A percentile compares a stretch with the other conserved stretches of the same genome.
Evolutionary conservation across 306 rosid species (phyloP).

Genomic region (Luffa acutangula): DNA sequence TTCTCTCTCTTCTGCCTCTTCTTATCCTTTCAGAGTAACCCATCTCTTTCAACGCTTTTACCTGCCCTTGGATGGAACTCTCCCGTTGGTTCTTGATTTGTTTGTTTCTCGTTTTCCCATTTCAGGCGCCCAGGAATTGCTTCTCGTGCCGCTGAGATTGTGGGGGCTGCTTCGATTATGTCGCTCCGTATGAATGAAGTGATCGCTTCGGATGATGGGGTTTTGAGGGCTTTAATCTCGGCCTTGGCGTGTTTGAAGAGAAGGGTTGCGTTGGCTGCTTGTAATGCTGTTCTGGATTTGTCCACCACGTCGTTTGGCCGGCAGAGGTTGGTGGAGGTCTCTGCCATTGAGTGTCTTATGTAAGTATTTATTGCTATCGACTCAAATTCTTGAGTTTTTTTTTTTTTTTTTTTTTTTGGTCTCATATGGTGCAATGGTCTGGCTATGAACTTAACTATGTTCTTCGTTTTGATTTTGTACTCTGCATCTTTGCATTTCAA

Average conservation of each 20-base stretch:
- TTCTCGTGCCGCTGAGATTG: conserved; percentile 24
- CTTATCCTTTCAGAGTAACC: conserved; percentile 36
- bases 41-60: background rate
- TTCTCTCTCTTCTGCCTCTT: conserved; percentile 52
- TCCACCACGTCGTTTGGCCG: conserved; percentile 36
- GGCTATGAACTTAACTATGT: background rate
- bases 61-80: background rate
- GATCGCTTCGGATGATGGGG: conserved; percentile 44
- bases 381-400: background rate
- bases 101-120: background rate
- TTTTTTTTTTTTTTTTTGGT: background rate
- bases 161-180: conserved; percentile 46
- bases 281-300: conserved; percentile 66
- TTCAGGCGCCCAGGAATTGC: conserved; percentile 24
- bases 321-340: conserved; percentile 29
- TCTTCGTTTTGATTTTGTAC: background rate
- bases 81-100: background rate
- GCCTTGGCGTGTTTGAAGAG: conserved; percentile 26
- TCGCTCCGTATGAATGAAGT: conserved; percentile 42
- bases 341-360: conserved; percentile 44
- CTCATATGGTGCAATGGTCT: background rate
- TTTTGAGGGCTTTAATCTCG: conserved; percentile 31
- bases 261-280: conserved; percentile 35
- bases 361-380: conserved; percentile 20
- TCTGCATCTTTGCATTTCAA: background rate